Evolutionary conservation across 2,329 filamentous ascomycete species (phyloP), one percentile per base, ranked within the genome.

Genomic region (Cytospora piceicola): DNA sequence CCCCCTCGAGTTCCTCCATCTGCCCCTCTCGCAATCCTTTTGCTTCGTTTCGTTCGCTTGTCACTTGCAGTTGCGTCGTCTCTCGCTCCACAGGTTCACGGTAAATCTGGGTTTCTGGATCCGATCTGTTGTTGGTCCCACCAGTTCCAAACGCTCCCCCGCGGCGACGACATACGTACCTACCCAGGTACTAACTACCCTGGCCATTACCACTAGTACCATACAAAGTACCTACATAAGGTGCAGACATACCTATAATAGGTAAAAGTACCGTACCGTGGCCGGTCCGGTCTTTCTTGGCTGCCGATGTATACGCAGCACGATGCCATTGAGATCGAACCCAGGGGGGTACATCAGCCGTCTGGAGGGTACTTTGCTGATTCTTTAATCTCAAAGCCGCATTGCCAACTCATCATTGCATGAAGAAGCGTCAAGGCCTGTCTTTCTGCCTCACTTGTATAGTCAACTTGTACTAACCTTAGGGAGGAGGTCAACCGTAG

Each of bases 401-500:
- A 86, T 78, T 90, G 88, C 87, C 89, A 91, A 86, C 88, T 88
- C 89, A 91, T 90, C 88, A 87, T 78, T 90, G 88, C 89, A 89
- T 91, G 83, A 83, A 39, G 81, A 83, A 39, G 81, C 78, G 77
- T 78, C 77, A 71, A 74, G 73, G 72, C 71, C 72, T 74, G 76
- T 75, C 74, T 77, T 73, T 77, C 75, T 77, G 75, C 76, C 75
- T 78, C 76, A 75, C 73, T 58, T n/a, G n/a, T 17, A 29, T 36
- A 27, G 14, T 39, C 32, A 22, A 49, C 60, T 51, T 55, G 29
- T 53, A 36, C 73, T 70, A 70, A 69, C 69, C 67, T 67, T 73
- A 29, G 51, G 14, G 24, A 30, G n/a, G 24, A 30, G 29, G 51
- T 30, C 51, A 54, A n/a, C 30, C 24, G 24, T 17, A 30, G 29